These are phyloP conservation scores for Phytophthora megakarya DNA, from an alignment of 352 stramenopile species.

Conservation along the genomic window DNA sequence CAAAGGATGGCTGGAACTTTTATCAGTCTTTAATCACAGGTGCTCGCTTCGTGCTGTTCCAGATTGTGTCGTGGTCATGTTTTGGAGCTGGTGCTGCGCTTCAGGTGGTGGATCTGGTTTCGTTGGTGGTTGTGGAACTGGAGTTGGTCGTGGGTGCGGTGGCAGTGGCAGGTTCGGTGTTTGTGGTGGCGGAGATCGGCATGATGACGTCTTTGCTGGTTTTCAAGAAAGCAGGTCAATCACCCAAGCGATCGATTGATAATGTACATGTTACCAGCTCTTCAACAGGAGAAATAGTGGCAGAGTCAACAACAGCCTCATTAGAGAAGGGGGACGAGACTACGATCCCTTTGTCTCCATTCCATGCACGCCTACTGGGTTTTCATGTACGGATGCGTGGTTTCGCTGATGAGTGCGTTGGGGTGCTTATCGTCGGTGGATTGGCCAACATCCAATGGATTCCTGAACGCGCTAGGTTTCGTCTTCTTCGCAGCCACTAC, in stretches of 20 bases:
- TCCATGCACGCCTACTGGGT: constrained; percentile 1
- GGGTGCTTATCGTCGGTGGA: constrained; percentile 47
- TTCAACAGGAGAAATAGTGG: too few species aligned
- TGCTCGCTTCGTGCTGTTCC: background rate
- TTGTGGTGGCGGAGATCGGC: constrained; percentile 64
- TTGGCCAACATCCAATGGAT: constrained; percentile 77
- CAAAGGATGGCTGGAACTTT: constrained; percentile 69
- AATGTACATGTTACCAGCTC: too few species aligned
- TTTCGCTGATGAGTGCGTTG: constrained; percentile 63
- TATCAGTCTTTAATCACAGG: background rate
- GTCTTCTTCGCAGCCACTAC: constrained; percentile 58
- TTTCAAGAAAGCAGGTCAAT: constrained; percentile 39
- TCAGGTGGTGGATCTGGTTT: constrained; percentile 79
- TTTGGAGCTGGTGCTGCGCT: constrained; percentile 66
- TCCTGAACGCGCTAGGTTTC: constrained; percentile 68
- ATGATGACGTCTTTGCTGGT: constrained; percentile 87
- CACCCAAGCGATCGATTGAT: background rate
- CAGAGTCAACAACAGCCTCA: too few species aligned
- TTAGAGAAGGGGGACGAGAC: too few species aligned
- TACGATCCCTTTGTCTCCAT: too few species aligned
- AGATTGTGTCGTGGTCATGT: background rate
- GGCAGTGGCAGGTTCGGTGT: constrained; percentile 46
- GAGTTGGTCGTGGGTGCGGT: constrained; percentile 82
- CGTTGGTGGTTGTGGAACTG: constrained; percentile 76
- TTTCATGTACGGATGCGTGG: constrained; percentile 43